These are phyloP conservation scores for Kazachstania taianensis DNA, from an alignment of 805 yeast species.

Conservation along the genomic window DNA sequence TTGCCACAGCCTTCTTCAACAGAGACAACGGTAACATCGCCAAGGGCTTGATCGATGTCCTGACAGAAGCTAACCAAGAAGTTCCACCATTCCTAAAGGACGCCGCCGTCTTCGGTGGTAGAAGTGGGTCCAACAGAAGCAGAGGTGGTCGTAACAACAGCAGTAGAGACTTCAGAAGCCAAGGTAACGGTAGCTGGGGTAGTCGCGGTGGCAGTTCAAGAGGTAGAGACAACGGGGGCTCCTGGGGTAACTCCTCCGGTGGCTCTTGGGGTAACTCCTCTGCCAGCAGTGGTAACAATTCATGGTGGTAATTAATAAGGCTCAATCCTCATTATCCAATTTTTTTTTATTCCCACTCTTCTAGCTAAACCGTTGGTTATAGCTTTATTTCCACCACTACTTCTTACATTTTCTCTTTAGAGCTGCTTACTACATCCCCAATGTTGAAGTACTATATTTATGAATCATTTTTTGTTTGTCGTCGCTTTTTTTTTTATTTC, in stretches of 20 bases:
- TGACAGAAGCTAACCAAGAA: constrained; percentile 95
- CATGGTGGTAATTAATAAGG: constrained; percentile 20
- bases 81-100: constrained; percentile 81
- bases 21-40: constrained; percentile 86
- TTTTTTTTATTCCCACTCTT: not conserved
- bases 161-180: constrained; percentile 45
- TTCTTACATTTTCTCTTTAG: constrained; percentile 1
- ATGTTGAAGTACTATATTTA: constrained; percentile 3
- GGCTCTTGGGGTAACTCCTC: constrained; percentile 19
- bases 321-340: constrained; percentile 2
- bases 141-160: constrained; percentile 35
- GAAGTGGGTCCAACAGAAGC: constrained; percentile 48
- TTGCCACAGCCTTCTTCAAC: constrained; percentile 97
- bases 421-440: constrained; percentile 2
- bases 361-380: not conserved
- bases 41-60: constrained; percentile 76
- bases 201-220: constrained; percentile 22
- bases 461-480: constrained; percentile 5
- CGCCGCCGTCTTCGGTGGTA: constrained; percentile 65
- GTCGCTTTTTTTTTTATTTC: too few relatives aligned
- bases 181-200: constrained; percentile 17
- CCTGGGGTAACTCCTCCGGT: constrained; percentile 9
- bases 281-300: constrained; percentile 27
- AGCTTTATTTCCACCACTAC: not conserved
- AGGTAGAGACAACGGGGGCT: constrained; percentile 26